A percentile compares a stretch with the other conserved stretches of the same genome.
phyloP scores from a whole-genome alignment of 78 protist species.

The Dictyostelium firmibasis region DNA sequence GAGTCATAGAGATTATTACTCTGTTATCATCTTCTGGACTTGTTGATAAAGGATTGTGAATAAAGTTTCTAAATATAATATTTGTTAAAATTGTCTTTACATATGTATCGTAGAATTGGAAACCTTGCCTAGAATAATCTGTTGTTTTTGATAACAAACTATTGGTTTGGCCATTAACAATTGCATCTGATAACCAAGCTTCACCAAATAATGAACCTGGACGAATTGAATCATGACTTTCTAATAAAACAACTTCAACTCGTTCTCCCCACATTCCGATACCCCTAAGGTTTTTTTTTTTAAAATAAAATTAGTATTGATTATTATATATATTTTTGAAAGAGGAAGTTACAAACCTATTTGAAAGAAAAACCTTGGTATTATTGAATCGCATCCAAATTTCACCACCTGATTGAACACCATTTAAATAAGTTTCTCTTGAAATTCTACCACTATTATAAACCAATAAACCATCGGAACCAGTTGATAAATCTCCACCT shows the following conservation, averaged over 20 bases:
- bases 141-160: conserved; percentile 2
- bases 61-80: conserved; percentile 51
- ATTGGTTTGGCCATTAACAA: conserved; percentile 42
- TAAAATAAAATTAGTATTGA: too few species aligned
- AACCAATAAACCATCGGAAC: neutral
- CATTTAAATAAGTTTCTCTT: conserved; percentile 41
- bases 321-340: neutral
- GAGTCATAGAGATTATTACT: conserved; percentile 76
- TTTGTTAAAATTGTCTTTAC: conserved; percentile 62
- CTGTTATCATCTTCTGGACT: conserved; percentile 11
- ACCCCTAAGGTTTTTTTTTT: neutral
- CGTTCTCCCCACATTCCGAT: conserved; percentile 69
- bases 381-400: conserved; percentile 73
- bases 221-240: conserved; percentile 4
- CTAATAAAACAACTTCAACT: conserved; percentile 27
- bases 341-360: neutral
- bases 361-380: conserved; percentile 12
- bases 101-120: conserved; percentile 86
- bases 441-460: conserved; percentile 43
- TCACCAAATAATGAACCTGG: conserved; percentile 49
- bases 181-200: conserved; percentile 32
- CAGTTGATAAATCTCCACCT: conserved; percentile 18
- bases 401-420: neutral
- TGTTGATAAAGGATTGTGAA: neutral
- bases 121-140: conserved; percentile 71